Evolutionary conservation across 495 filamentous ascomycete genomes (phyloP).

Genomic region (Parathielavia appendiculata): DNA sequence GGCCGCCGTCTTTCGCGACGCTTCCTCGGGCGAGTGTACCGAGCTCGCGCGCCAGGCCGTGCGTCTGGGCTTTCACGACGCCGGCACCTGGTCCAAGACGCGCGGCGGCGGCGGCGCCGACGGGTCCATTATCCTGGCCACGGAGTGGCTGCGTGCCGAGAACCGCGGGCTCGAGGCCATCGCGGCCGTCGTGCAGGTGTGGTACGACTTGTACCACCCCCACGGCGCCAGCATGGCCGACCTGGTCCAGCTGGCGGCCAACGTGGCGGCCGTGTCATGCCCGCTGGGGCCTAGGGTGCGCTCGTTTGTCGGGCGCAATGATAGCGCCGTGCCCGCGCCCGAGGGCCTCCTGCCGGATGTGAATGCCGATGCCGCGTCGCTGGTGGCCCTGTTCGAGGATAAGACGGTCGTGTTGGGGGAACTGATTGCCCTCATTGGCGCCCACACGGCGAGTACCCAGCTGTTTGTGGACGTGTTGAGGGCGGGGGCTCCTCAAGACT

Average conservation of each 20-base stretch:
- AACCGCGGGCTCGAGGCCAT: background rate
- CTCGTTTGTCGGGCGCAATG: background rate
- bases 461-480: background rate
- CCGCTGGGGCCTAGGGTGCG: background rate
- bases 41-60: background rate
- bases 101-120: background rate
- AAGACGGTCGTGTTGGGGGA: background rate
- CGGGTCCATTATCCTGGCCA: background rate
- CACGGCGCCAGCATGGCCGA: conserved; percentile 3
- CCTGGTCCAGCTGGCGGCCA: background rate
- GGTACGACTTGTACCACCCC: background rate
- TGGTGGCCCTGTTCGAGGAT: background rate
- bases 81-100: background rate
- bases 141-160: background rate
- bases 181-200: background rate
- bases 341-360: background rate
- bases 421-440: background rate
- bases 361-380: background rate
- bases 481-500: background rate
- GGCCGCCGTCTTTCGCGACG: background rate
- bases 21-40: background rate
- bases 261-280: background rate
- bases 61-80: conserved; percentile 3
- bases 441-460: background rate
- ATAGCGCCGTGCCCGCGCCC: background rate